Evolutionary conservation across 805 yeast genomes (phyloP), one percentile per base, ranked within the genome.

Genomic region (Wickerhamiella occidentalis): DNA sequence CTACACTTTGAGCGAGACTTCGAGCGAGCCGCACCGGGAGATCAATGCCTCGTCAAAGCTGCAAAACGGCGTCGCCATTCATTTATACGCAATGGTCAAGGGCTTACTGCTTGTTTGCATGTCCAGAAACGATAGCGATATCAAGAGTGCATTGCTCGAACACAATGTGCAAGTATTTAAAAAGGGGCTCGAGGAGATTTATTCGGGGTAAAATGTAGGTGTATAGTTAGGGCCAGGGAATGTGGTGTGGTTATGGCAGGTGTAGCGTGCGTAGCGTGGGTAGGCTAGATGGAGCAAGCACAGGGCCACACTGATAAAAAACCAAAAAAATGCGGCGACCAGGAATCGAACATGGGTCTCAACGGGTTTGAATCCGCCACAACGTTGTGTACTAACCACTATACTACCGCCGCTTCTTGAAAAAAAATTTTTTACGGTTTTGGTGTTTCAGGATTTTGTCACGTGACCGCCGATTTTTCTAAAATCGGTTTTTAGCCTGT

Each of bases 31-130:
- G 12, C 13, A 17, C 2, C 22, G 15, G 26, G 48, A 42, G 49
- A 47, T 17, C 18, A 21, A 36, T 19, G 47, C 47, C 35, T 28
- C 50, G 4, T 82, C 95, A 17, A 77, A 74, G 52, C 71, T 92
- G 48, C 83, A 83, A 45, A 86, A 85, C 62, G 96, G 95, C 0
- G 75, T 84, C n/a, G 76, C 83, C 25, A 69, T 90, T 30, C 86
- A 87, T 57, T 70, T 92, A 60, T 81, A 84, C 54, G 94, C 86
- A 61, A 86, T 92, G 95, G 82, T 90, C 48, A 76, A 94, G 54
- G 96, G 96, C 0, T 69, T 90, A 54, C 95, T 96, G 3, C 70
- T 92, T 52, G 96, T 90, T 37, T 94, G 95, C 1, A 71, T 88
- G 50, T 79, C 86, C 11, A 75, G 95, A 51, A 74, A 78, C 25